Conservation (phyloP, 2,329 filamentous ascomycete species). For the Aureobasidium namibiae region DNA sequence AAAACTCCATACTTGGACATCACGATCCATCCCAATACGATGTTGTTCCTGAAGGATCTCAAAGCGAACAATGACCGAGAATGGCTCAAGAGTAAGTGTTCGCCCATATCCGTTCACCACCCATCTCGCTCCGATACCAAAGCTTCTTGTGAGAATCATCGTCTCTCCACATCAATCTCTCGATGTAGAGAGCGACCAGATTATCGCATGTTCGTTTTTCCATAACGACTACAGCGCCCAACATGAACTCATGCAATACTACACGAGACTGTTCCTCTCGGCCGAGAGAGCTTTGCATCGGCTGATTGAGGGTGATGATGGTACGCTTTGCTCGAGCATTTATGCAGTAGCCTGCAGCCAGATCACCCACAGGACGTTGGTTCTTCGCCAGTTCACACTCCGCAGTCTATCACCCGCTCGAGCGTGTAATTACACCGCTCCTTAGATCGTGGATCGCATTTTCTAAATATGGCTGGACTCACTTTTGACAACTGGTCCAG, state of each 20-base stretch:
- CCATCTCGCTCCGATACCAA: background rate
- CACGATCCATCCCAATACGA: constrained; percentile 55
- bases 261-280: background rate
- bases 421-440: background rate
- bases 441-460: background rate
- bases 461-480: background rate
- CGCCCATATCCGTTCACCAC: background rate
- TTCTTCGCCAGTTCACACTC: background rate
- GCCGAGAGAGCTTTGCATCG: background rate
- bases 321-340: background rate
- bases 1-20: constrained; percentile 49
- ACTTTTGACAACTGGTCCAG: background rate
- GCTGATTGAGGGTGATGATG: background rate
- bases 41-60: constrained; percentile 52
- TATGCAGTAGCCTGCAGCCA: constrained; percentile 12
- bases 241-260: background rate
- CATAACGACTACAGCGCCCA: background rate
- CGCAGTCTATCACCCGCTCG: background rate
- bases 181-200: background rate
- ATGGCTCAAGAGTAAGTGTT: constrained; percentile 53
- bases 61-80: constrained; percentile 53
- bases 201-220: background rate
- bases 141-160: too few species aligned
- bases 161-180: background rate
- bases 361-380: background rate